These are phyloP conservation scores for Salix exigua DNA, from an alignment of 345 rosid genomes.

Conservation along the genomic window DNA sequence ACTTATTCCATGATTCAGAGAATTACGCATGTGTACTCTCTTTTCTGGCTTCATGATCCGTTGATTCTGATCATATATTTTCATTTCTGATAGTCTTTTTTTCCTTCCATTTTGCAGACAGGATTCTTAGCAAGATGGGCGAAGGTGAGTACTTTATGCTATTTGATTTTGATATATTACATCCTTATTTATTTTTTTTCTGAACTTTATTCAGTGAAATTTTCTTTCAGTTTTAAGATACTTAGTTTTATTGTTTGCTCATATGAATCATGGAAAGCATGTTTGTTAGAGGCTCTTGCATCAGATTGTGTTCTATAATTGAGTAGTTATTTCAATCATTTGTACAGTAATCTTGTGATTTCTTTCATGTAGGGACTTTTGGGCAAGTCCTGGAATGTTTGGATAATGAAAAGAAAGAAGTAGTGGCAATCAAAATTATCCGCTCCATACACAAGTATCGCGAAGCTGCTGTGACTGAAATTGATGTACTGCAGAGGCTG, in stretches of 20 bases:
- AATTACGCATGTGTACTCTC: no score
- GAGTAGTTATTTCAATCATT: neutral
- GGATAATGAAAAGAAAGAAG: conserved; percentile 25
- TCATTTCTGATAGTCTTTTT: conserved; percentile 16
- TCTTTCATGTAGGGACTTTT: conserved; percentile 20
- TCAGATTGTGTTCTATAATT: neutral
- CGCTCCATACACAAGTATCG: conserved; percentile 32
- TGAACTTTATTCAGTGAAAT: neutral
- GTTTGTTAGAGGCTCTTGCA: neutral
- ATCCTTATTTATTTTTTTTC: neutral
- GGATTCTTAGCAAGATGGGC: conserved; percentile 78
- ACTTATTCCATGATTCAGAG: neutral
- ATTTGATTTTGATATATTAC: neutral
- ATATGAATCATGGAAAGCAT: neutral
- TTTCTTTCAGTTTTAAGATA: neutral
- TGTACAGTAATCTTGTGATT: neutral
- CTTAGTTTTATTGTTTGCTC: neutral
- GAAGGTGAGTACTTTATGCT: conserved; percentile 49
- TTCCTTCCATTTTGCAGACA: conserved; percentile 43
- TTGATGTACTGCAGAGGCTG: conserved; percentile 29
- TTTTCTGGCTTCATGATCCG: no score
- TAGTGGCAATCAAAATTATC: conserved; percentile 27
- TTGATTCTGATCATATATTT: neutral
- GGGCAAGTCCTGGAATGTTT: conserved; percentile 30
- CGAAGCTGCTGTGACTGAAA: conserved; percentile 33